Conservation (phyloP, 2,329 filamentous ascomycete species). For the Aaosphaeria pasadenensis region DNA sequence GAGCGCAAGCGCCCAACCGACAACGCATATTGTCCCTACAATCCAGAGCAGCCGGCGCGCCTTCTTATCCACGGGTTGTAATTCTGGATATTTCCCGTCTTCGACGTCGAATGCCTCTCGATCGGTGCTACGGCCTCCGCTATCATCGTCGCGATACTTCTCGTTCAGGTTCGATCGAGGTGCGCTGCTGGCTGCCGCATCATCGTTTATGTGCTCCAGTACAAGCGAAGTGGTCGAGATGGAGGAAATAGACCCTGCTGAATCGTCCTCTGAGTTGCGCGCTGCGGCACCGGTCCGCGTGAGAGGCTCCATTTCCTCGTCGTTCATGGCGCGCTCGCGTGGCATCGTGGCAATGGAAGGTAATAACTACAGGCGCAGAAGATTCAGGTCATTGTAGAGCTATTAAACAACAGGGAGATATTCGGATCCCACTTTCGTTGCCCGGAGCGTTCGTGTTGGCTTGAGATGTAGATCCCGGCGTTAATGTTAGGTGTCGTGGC, state of each 20-base stretch:
- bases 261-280: constrained; percentile 34
- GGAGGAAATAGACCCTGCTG: constrained; percentile 62
- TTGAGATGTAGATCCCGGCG: too few relatives aligned
- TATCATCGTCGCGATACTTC: constrained; percentile 42
- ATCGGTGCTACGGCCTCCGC: constrained; percentile 42
- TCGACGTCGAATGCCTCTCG: constrained; percentile 52
- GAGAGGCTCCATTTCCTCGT: constrained; percentile 47
- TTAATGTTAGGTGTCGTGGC: too few relatives aligned
- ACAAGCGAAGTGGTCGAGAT: constrained; percentile 82
- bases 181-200: constrained; percentile 42
- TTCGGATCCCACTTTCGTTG: too few relatives aligned
- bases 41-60: constrained; percentile 63
- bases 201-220: constrained; percentile 72
- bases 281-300: constrained; percentile 30
- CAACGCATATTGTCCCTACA: constrained; percentile 57
- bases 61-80: constrained; percentile 61
- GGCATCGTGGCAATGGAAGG: constrained; percentile 21
- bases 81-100: constrained; percentile 44
- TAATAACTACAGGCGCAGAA: not conserved
- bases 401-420: too few relatives aligned
- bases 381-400: not conserved
- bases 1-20: constrained; percentile 67
- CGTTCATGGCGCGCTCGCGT: constrained; percentile 30
- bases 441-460: too few relatives aligned
- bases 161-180: constrained; percentile 26